Evolutionary conservation across 371 early-diverging fungal species (phyloP).

Genomic region (Mortierella sp.): DNA sequence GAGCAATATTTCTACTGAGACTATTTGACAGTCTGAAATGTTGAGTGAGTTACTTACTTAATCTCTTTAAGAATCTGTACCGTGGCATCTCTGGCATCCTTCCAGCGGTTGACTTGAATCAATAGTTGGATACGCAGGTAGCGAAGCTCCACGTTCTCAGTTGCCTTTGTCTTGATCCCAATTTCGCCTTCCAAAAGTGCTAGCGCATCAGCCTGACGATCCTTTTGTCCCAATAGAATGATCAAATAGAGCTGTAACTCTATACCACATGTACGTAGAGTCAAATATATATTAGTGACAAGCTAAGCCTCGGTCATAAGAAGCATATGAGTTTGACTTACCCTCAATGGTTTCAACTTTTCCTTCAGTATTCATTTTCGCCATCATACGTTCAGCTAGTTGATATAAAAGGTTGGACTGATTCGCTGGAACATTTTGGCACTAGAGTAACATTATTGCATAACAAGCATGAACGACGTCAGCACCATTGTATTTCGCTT

Average conservation of each 20-base stretch:
- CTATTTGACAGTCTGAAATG: not conserved
- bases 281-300: too few relatives aligned
- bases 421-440: slow-evolving; percentile 40
- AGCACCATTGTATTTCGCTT: not conserved
- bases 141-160: slow-evolving; percentile 75
- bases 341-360: slow-evolving; percentile 71
- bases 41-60: slow-evolving; percentile 28
- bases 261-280: slow-evolving; percentile 26
- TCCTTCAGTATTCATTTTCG: slow-evolving; percentile 82
- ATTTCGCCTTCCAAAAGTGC: slow-evolving; percentile 71
- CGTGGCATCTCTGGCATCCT: slow-evolving; percentile 48
- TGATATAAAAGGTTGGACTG: slow-evolving; percentile 69
- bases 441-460: slow-evolving; percentile 17
- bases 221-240: slow-evolving; percentile 72
- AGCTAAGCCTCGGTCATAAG: too few relatives aligned
- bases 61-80: slow-evolving; percentile 47
- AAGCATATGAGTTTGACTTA: slow-evolving; percentile 18
- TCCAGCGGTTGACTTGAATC: slow-evolving; percentile 64
- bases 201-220: slow-evolving; percentile 71
- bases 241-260: slow-evolving; percentile 79
- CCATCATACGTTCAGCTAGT: slow-evolving; percentile 90
- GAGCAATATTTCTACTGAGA: not conserved
- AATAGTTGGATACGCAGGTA: slow-evolving; percentile 70
- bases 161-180: slow-evolving; percentile 69
- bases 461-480: not conserved